A percentile compares a stretch with the other conserved stretches of the same genome.
Conservation (phyloP, 352 stramenopile species). For the Globisporangium iwayamae region DNA sequence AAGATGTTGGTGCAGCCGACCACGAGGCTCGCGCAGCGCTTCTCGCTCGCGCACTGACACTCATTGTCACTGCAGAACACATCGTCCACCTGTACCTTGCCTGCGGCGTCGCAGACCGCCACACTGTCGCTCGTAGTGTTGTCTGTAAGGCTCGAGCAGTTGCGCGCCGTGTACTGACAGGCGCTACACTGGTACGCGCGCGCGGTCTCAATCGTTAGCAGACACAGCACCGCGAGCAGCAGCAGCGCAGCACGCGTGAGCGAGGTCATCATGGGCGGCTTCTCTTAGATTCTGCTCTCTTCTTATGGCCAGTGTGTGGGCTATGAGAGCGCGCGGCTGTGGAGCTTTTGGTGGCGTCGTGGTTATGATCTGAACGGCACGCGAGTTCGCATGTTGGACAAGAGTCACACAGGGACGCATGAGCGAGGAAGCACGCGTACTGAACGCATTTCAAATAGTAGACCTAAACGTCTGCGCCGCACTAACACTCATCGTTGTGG, state of each 20-base stretch:
- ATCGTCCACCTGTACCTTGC: slow-evolving; percentile 74
- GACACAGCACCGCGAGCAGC: slow-evolving; percentile 23
- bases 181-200: slow-evolving; percentile 42
- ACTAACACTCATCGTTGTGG: not conserved
- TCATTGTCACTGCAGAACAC: slow-evolving; percentile 70
- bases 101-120: slow-evolving; percentile 51
- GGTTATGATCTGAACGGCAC: slow-evolving; percentile 2
- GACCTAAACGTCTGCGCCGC: not conserved
- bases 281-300: not conserved
- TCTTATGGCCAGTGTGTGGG: not conserved
- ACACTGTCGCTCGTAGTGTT: slow-evolving; percentile 18
- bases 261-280: not conserved
- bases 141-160: slow-evolving; percentile 37
- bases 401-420: slow-evolving; percentile 16
- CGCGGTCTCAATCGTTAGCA: slow-evolving; percentile 6
- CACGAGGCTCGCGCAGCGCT: slow-evolving; percentile 58
- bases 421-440: not conserved
- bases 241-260: slow-evolving; percentile 3
- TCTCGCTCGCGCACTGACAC: slow-evolving; percentile 46
- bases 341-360: not conserved
- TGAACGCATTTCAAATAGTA: slow-evolving; percentile 4
- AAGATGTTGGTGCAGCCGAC: slow-evolving; percentile 72
- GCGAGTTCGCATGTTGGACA: slow-evolving; percentile 15
- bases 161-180: slow-evolving; percentile 63
- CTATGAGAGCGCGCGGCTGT: not conserved